Percentiles rank a stretch among this genome's conserved stretches.
These are phyloP conservation scores for Coemansia nantahalensis DNA, from an alignment of 192 early-diverging fungal genomes.

Conservation along the genomic window DNA sequence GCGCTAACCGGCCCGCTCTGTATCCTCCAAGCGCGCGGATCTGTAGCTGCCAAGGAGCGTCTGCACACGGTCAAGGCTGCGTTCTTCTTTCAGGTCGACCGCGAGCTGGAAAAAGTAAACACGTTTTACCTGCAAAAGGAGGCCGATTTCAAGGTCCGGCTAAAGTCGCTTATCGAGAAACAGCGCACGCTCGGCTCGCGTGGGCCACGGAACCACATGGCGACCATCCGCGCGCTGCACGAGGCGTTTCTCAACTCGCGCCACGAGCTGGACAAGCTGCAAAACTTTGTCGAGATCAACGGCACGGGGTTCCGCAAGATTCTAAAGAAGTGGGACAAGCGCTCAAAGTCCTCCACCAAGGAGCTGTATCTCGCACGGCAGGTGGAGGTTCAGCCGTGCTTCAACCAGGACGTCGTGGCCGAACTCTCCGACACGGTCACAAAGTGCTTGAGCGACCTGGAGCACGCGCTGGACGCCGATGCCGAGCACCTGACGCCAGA, in stretches of 20 bases:
- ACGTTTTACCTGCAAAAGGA: slow-evolving; percentile 97
- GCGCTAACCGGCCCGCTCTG: not conserved
- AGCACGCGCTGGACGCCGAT: slow-evolving; percentile 57
- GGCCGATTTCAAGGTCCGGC: slow-evolving; percentile 84
- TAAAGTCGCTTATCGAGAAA: slow-evolving; percentile 80
- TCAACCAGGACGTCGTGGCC: slow-evolving; percentile 89
- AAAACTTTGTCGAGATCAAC: slow-evolving; percentile 98
- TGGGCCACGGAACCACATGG: slow-evolving; percentile 51
- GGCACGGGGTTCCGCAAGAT: slow-evolving; percentile 97
- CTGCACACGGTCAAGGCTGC: slow-evolving; percentile 87
- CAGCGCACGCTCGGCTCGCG: slow-evolving; percentile 61
- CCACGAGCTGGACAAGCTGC: slow-evolving; percentile 92
- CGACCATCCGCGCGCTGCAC: slow-evolving; percentile 69
- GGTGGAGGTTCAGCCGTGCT: slow-evolving; percentile 96
- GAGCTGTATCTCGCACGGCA: slow-evolving; percentile 97
- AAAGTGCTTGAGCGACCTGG: slow-evolving; percentile 71
- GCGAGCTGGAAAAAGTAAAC: slow-evolving; percentile 98
- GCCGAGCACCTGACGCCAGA: slow-evolving; percentile 18
- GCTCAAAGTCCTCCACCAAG: slow-evolving; percentile 94
- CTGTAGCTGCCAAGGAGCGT: slow-evolving; percentile 37
- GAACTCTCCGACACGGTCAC: slow-evolving; percentile 84
- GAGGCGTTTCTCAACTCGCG: slow-evolving; percentile 92
- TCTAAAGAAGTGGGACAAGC: slow-evolving; percentile 99
- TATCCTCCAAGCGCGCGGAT: not conserved
- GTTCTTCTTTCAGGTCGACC: slow-evolving; percentile 97